Conservation (phyloP, 495 filamentous ascomycete genomes). For the Corynascus novoguineensis region DNA sequence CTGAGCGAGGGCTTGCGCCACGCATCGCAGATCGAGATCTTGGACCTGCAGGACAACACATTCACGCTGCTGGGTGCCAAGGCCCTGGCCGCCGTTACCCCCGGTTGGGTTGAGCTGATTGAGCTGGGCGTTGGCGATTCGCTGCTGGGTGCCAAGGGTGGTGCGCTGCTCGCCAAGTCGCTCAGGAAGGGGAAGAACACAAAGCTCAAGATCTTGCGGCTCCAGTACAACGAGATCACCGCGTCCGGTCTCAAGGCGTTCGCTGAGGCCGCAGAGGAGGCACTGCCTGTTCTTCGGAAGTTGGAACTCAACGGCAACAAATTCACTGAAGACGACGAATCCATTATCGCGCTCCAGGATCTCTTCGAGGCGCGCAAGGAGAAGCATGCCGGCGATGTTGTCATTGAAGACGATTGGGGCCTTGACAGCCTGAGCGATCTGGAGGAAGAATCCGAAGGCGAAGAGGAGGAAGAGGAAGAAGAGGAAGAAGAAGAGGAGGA, state of each 20-base stretch:
- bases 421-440: slow-evolving; percentile 79
- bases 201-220: slow-evolving; percentile 68
- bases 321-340: slow-evolving; percentile 77
- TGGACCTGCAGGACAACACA: slow-evolving; percentile 97
- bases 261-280: slow-evolving; percentile 54
- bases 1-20: slow-evolving; percentile 69
- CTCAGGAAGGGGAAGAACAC: slow-evolving; percentile 68
- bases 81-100: slow-evolving; percentile 68
- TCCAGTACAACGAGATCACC: slow-evolving; percentile 95
- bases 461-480: slow-evolving; percentile 65
- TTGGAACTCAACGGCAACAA: slow-evolving; percentile 96
- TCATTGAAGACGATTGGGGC: slow-evolving; percentile 70
- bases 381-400: slow-evolving; percentile 51
- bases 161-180: slow-evolving; percentile 63
- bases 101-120: slow-evolving; percentile 64
- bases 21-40: slow-evolving; percentile 56
- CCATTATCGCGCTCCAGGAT: slow-evolving; percentile 45
- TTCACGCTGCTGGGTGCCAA: slow-evolving; percentile 77
- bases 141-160: slow-evolving; percentile 73
- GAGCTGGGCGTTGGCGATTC: slow-evolving; percentile 91
- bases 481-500: slow-evolving; percentile 61
- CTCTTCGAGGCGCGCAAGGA: slow-evolving; percentile 56
- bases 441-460: slow-evolving; percentile 67
- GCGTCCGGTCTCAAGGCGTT: slow-evolving; percentile 64
- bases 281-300: slow-evolving; percentile 66